phyloP scores from a whole-genome alignment of 2,329 filamentous ascomycete genomes.

The Exophiala xenobiotica region DNA sequence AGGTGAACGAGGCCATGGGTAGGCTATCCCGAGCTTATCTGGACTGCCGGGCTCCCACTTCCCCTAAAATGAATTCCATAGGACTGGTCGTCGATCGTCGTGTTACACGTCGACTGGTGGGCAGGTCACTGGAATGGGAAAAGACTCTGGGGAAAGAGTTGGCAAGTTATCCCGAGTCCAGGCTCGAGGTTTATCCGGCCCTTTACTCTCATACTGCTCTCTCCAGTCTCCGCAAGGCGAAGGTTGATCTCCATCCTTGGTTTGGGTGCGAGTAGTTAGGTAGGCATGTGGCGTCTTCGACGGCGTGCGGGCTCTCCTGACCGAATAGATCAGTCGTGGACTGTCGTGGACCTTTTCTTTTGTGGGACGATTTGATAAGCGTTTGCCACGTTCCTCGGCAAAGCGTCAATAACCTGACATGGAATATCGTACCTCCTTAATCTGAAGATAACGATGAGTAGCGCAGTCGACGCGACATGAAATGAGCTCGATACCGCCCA shows the following conservation, averaged over 20 bases:
- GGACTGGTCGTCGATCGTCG: too few species aligned
- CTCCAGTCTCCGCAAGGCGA: too few species aligned
- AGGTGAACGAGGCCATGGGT: slow-evolving; percentile 4
- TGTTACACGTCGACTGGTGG: too few species aligned
- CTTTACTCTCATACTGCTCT: neutral
- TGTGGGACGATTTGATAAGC: slow-evolving; percentile 2
- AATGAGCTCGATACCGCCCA: too few species aligned
- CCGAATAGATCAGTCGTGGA: neutral
- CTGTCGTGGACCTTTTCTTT: neutral
- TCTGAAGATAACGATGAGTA: too few species aligned
- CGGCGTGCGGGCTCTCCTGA: too few species aligned
- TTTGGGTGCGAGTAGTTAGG: neutral
- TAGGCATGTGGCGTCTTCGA: too few species aligned
- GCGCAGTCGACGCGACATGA: too few species aligned
- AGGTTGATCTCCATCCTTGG: neutral
- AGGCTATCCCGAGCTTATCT: slow-evolving; percentile 13
- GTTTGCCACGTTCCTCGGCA: neutral
- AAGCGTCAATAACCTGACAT: neutral
- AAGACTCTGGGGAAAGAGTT: neutral
- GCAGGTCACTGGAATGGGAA: too few species aligned
- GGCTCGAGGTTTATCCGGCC: neutral
- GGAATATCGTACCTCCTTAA: neutral
- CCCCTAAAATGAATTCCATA: neutral
- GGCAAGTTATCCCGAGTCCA: slow-evolving; percentile 11
- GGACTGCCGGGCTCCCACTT: neutral